Conservation (phyloP, 495 filamentous ascomycete genomes). For the Hypoxylon intermedium region DNA sequence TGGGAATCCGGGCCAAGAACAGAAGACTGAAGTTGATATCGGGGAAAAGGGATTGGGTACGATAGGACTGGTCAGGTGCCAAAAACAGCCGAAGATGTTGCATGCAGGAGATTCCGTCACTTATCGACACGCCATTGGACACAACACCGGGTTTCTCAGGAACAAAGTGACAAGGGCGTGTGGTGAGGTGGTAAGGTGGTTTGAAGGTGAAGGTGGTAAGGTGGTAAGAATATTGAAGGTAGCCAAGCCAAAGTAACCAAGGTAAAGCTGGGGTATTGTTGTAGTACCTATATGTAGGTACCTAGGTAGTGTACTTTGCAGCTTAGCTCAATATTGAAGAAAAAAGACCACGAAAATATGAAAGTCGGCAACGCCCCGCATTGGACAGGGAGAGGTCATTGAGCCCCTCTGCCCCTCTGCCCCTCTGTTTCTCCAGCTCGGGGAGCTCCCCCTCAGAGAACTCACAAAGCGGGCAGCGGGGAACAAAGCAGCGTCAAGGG, state of each 20-base stretch:
- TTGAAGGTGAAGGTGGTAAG: too few species aligned
- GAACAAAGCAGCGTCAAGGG: too few species aligned
- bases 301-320: neutral
- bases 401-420: neutral
- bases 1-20: constrained; percentile 18
- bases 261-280: constrained; percentile 10
- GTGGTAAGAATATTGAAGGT: too few species aligned
- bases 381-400: constrained; percentile 12
- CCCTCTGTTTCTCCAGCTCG: too few species aligned
- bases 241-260: constrained; percentile 12
- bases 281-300: too few species aligned
- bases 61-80: constrained; percentile 13
- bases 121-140: constrained; percentile 12
- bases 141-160: constrained; percentile 37
- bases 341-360: constrained; percentile 15
- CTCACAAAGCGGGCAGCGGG: too few species aligned
- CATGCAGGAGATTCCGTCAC: constrained; percentile 44
- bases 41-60: constrained; percentile 20
- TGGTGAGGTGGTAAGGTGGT: too few species aligned
- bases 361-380: constrained; percentile 35
- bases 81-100: constrained; percentile 27
- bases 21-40: neutral
- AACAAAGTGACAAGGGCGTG: constrained; percentile 29
- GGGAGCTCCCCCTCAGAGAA: too few species aligned
- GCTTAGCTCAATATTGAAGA: neutral